phyloP scores from a whole-genome alignment of 106 monocot genomes.

The Apostasia shenzhenica region DNA sequence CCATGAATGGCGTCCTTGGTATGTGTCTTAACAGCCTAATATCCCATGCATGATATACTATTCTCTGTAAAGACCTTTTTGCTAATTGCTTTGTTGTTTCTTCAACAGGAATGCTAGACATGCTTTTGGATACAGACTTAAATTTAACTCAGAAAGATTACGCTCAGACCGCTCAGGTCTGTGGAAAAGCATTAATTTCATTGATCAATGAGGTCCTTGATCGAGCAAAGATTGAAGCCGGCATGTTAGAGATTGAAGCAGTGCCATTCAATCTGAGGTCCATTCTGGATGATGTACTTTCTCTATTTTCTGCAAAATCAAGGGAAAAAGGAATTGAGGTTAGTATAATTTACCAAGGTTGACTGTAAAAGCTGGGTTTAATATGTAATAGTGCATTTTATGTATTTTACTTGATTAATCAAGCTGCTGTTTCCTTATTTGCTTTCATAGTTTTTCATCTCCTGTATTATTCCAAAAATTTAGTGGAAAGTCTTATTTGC shows the following conservation, averaged over 20 bases:
- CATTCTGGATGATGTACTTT: constrained; percentile 84
- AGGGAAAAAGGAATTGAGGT: constrained; percentile 91
- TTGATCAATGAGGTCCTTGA: constrained; percentile 98
- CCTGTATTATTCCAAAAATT: too few relatives aligned
- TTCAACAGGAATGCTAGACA: constrained; percentile 90
- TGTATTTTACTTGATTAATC: too few relatives aligned
- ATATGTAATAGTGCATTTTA: too few relatives aligned
- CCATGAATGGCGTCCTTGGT: constrained; percentile 99
- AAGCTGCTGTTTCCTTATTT: too few relatives aligned
- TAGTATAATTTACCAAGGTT: not conserved
- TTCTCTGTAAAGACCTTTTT: not conserved
- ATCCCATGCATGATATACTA: not conserved
- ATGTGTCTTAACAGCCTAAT: constrained; percentile 1
- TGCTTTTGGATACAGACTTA: constrained; percentile 87
- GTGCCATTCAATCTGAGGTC: constrained; percentile 87
- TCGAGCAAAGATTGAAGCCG: constrained; percentile 95
- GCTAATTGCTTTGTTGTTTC: constrained; percentile 3
- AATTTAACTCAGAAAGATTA: constrained; percentile 85
- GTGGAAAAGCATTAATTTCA: constrained; percentile 89
- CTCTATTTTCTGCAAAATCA: constrained; percentile 77
- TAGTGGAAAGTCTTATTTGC: too few relatives aligned
- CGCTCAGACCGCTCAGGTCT: constrained; percentile 92
- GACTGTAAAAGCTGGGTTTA: too few relatives aligned
- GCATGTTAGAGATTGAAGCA: constrained; percentile 82
- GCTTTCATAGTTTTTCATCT: too few relatives aligned